A percentile compares a stretch with the other conserved stretches of the same genome.
These are phyloP conservation scores for Apiospora aurea DNA, from an alignment of 2,329 filamentous ascomycete species.

Conservation along the genomic window DNA sequence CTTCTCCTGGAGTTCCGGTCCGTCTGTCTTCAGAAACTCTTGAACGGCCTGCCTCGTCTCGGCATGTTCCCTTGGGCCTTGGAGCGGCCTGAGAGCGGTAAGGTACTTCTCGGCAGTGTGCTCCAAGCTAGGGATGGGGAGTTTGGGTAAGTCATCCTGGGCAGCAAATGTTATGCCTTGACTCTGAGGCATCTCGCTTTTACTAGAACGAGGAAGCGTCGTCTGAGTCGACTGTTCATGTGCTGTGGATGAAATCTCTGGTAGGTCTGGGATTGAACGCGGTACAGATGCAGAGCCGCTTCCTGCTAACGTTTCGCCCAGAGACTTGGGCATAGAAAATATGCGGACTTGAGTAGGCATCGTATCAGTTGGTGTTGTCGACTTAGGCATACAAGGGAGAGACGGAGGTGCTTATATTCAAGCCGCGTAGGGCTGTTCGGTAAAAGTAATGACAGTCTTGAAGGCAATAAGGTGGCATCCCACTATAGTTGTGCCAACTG, in stretches of 20 bases:
- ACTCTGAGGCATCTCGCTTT: conserved; percentile 22
- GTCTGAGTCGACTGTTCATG: background rate
- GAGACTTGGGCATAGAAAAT: conserved; percentile 74
- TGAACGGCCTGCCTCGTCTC: conserved; percentile 82
- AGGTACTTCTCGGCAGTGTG: conserved; percentile 81
- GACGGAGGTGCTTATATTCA: conserved; percentile 82
- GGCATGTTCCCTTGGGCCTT: conserved; percentile 79
- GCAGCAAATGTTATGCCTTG: conserved; percentile 86
- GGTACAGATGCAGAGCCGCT: conserved; percentile 47
- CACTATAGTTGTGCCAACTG: conserved; percentile 46
- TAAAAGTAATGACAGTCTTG: conserved; percentile 95
- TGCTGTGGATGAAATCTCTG: conserved; percentile 33
- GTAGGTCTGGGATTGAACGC: conserved; percentile 47
- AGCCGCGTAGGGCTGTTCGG: conserved; percentile 84
- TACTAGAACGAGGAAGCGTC: background rate
- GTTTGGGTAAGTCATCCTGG: conserved; percentile 87
- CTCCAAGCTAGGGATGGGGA: conserved; percentile 91
- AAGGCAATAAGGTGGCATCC: conserved; percentile 82
- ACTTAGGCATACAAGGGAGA: conserved; percentile 76
- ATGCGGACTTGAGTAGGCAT: conserved; percentile 73
- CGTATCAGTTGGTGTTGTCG: conserved; percentile 51
- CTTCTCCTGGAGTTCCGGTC: conserved; percentile 85
- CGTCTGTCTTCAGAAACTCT: conserved; percentile 83
- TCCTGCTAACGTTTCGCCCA: conserved; percentile 72
- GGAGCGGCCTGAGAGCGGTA: conserved; percentile 79